These are phyloP conservation scores for Roridomyces roridus DNA, from an alignment of 768 basidiomycete species.

Conservation along the genomic window DNA sequence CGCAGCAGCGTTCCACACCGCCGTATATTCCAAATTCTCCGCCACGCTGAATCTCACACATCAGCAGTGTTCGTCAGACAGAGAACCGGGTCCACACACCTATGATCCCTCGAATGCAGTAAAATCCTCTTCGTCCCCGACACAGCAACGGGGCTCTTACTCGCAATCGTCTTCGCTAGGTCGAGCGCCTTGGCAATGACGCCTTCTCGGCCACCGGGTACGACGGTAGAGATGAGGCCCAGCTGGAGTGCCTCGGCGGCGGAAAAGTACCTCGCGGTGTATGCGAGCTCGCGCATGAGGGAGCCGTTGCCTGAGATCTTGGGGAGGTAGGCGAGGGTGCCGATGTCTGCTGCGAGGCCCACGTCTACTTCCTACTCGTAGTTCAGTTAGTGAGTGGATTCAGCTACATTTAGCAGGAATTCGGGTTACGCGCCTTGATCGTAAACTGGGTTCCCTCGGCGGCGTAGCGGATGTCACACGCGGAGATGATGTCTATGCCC, in stretches of 20 bases:
- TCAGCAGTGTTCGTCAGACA: background rate
- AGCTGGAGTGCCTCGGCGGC: constrained; percentile 69
- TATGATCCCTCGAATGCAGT: constrained; percentile 62
- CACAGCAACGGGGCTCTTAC: constrained; percentile 83
- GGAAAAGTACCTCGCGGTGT: constrained; percentile 74
- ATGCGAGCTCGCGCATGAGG: constrained; percentile 74
- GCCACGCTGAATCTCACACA: constrained; percentile 34
- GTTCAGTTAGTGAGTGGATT: background rate
- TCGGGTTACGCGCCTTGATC: constrained; percentile 68
- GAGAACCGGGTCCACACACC: constrained; percentile 37
- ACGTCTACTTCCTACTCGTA: constrained; percentile 81
- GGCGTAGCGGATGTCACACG: constrained; percentile 83
- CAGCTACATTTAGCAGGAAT: background rate
- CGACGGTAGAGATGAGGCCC: constrained; percentile 77
- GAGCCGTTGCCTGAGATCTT: constrained; percentile 80
- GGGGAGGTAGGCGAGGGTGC: constrained; percentile 81
- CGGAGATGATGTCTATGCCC: constrained; percentile 74
- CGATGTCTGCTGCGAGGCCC: constrained; percentile 88
- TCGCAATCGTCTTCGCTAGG: constrained; percentile 67
- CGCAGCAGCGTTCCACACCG: constrained; percentile 50
- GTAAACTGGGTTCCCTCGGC: constrained; percentile 66
- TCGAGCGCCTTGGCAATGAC: constrained; percentile 71
- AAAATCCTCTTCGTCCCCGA: constrained; percentile 65
- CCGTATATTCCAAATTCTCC: constrained; percentile 51
- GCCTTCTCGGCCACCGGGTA: constrained; percentile 67